Evolutionary conservation across 2,329 filamentous ascomycete genomes (phyloP).

Genomic region (Paraphoma sp.): DNA sequence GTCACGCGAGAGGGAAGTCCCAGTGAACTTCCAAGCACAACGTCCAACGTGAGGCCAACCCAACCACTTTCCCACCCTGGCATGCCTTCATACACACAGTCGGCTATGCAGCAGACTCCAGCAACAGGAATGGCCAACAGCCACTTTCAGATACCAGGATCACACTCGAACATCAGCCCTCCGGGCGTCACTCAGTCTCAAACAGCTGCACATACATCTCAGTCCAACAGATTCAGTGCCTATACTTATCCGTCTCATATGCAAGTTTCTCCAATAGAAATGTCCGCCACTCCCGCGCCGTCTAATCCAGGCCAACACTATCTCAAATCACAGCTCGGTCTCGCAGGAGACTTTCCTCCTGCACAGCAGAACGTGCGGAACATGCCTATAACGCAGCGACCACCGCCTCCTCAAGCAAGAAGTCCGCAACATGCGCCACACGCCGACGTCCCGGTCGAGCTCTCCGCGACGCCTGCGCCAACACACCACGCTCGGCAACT

Average conservation of each 20-base stretch:
- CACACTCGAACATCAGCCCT: too few species aligned
- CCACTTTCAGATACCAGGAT: too few species aligned
- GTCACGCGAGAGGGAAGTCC: slow-evolving; percentile 8
- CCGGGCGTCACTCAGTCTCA: not conserved
- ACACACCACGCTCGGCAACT: not conserved
- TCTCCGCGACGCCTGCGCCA: slow-evolving; percentile 1
- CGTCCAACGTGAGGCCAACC: not conserved
- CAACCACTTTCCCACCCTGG: not conserved
- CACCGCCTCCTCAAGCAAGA: not conserved
- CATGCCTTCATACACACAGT: not conserved
- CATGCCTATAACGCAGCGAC: not conserved
- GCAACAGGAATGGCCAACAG: not conserved
- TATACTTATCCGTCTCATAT: not conserved
- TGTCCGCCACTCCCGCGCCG: not conserved
- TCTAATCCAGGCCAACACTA: slow-evolving; percentile 3
- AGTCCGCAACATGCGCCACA: too few species aligned
- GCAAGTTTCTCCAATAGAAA: not conserved
- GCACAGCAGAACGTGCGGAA: not conserved
- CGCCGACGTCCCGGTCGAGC: not conserved
- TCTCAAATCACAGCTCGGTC: slow-evolving; percentile 9
- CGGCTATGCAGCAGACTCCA: not conserved
- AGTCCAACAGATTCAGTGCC: not conserved
- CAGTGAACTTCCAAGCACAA: slow-evolving; percentile 5
- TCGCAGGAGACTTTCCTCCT: slow-evolving; percentile 3
- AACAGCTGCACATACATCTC: slow-evolving; percentile 1